Percentiles rank a stretch among this genome's conserved stretches.
phyloP scores from a whole-genome alignment of 129 eudicot species.

The Lactuca sativa region DNA sequence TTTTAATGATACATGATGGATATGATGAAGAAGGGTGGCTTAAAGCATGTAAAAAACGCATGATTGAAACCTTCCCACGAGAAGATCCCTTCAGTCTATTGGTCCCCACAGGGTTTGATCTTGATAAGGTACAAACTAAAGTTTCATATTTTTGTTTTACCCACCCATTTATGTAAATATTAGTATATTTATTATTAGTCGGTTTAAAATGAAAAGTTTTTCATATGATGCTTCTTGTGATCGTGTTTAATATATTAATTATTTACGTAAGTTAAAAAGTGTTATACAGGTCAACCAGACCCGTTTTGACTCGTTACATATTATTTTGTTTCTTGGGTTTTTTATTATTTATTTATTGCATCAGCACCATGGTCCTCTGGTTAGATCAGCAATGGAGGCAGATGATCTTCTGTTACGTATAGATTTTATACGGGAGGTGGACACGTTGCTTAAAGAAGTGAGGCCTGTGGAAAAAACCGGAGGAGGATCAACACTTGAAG shows the following conservation, averaged over 20 bases:
- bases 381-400: constrained; percentile 59
- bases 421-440: constrained; percentile 87
- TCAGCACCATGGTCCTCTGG: constrained; percentile 86
- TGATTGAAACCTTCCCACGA: constrained; percentile 86
- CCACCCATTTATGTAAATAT: neutral
- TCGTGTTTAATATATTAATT: no score
- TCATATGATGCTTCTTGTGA: no score
- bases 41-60: constrained; percentile 81
- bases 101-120: constrained; percentile 90
- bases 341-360: neutral
- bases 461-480: constrained; percentile 33
- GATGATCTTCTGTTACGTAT: constrained; percentile 84
- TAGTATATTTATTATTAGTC: neutral
- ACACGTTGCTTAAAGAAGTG: constrained; percentile 73
- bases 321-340: neutral
- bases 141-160: neutral
- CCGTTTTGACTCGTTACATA: neutral
- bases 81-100: constrained; percentile 96
- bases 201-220: constrained; percentile 2
- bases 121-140: constrained; percentile 67
- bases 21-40: constrained; percentile 89
- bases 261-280: no score
- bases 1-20: constrained; percentile 86
- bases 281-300: no score
- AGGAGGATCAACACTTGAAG: constrained; percentile 33